phyloP scores from a whole-genome alignment of 2,329 filamentous ascomycete species.

The Epichloe festucae region DNA sequence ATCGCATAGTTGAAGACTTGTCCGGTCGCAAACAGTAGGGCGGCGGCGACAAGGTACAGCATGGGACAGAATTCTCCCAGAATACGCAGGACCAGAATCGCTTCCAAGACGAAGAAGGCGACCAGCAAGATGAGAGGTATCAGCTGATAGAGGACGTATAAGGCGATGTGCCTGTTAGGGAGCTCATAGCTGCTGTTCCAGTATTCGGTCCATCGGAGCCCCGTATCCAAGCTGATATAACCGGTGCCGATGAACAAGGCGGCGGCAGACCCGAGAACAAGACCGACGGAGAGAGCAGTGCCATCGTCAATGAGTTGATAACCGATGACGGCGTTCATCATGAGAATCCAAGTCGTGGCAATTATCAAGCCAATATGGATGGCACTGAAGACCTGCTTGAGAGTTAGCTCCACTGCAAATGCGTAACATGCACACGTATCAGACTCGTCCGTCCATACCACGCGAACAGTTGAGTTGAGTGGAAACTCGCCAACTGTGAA shows the following conservation, averaged over 20 bases:
- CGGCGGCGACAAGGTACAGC: constrained; percentile 67
- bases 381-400: constrained; percentile 63
- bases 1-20: constrained; percentile 95
- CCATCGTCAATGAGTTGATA: constrained; percentile 92
- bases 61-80: constrained; percentile 87
- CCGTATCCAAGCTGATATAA: constrained; percentile 92
- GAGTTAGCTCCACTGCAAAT: constrained; percentile 42
- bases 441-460: constrained; percentile 38
- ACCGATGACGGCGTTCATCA: constrained; percentile 84
- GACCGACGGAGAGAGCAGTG: constrained; percentile 66
- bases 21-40: constrained; percentile 74
- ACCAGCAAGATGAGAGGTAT: constrained; percentile 81
- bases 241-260: constrained; percentile 78
- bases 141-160: constrained; percentile 91
- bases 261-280: constrained; percentile 58
- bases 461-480: constrained; percentile 53
- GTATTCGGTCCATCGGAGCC: constrained; percentile 68
- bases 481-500: constrained; percentile 90
- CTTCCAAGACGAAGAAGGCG: constrained; percentile 72
- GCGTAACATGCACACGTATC: neutral
- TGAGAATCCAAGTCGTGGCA: constrained; percentile 77
- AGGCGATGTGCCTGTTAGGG: constrained; percentile 63
- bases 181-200: constrained; percentile 49
- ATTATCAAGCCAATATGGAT: constrained; percentile 84
- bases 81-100: constrained; percentile 70